phyloP scores from a whole-genome alignment of 2,329 filamentous ascomycete genomes.

The Aspergillus fructus region DNA sequence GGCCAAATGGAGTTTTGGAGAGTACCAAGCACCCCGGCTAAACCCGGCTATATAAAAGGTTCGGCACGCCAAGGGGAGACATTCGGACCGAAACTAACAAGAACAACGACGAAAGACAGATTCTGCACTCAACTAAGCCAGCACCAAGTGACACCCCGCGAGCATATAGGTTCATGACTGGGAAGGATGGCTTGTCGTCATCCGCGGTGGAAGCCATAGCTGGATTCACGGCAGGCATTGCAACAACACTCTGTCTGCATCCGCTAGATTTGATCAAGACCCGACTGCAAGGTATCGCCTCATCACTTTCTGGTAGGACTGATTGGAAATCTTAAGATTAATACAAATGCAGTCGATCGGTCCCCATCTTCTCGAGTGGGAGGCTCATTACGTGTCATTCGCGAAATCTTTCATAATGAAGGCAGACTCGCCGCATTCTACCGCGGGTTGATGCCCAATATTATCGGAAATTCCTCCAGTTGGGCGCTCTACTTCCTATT shows the following conservation, averaged over 20 bases:
- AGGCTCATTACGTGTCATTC: constrained; percentile 54
- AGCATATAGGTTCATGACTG: constrained; percentile 40
- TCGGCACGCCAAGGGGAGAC: constrained; percentile 11
- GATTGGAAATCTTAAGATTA: too few species aligned
- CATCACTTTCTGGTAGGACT: too few species aligned
- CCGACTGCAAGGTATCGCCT: constrained; percentile 73
- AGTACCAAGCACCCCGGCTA: neutral
- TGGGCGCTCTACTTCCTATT: constrained; percentile 93
- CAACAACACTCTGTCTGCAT: constrained; percentile 83
- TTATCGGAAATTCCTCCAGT: constrained; percentile 83
- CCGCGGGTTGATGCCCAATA: constrained; percentile 83
- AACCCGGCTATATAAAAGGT: neutral
- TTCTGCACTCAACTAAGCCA: neutral
- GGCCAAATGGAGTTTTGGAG: neutral
- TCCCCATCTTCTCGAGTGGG: constrained; percentile 48
- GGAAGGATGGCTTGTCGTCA: constrained; percentile 63
- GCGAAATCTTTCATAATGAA: constrained; percentile 54
- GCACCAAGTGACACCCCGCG: neutral
- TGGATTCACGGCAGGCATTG: constrained; percentile 82
- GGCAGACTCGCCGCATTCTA: constrained; percentile 71
- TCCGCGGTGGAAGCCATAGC: constrained; percentile 83
- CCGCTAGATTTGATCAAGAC: constrained; percentile 97
- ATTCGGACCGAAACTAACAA: neutral
- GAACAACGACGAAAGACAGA: neutral
- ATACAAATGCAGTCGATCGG: constrained; percentile 48